phyloP scores from a whole-genome alignment of 768 basidiomycete species.

The Termitomyces sp. region DNA sequence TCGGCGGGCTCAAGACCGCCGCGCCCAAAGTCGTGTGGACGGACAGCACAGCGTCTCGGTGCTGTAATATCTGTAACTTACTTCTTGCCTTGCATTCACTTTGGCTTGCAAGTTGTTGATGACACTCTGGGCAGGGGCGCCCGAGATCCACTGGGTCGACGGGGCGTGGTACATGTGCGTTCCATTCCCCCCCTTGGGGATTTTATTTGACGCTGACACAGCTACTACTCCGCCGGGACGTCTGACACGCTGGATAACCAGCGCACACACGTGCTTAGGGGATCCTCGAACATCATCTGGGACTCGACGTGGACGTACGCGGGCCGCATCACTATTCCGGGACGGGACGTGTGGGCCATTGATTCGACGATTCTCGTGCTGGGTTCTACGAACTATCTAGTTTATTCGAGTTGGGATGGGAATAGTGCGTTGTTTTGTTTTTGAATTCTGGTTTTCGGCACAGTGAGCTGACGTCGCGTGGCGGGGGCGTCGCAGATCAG shows the following conservation, averaged over 20 bases:
- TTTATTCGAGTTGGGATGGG: too few relatives aligned
- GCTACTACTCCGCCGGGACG: conserved; percentile 27
- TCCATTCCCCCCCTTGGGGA: neutral
- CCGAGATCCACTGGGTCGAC: conserved; percentile 25
- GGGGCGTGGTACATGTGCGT: conserved; percentile 26
- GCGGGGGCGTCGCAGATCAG: too few relatives aligned
- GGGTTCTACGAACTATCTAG: too few relatives aligned
- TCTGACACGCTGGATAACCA: conserved; percentile 26
- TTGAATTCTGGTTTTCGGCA: too few relatives aligned
- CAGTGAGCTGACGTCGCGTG: too few relatives aligned
- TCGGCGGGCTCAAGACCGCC: conserved; percentile 28
- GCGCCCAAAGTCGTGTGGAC: conserved; percentile 26
- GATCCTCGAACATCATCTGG: conserved; percentile 20
- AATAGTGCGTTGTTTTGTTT: too few relatives aligned
- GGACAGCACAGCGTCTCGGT: conserved; percentile 22
- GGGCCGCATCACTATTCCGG: too few relatives aligned
- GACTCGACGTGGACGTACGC: too few relatives aligned
- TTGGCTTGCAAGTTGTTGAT: too few relatives aligned
- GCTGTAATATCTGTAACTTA: conserved; percentile 26
- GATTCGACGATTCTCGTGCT: too few relatives aligned
- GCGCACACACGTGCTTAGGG: conserved; percentile 23
- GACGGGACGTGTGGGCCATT: too few relatives aligned
- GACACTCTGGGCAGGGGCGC: conserved; percentile 27
- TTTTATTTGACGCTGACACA: neutral
- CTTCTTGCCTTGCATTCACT: too few relatives aligned